Conservation (phyloP, 2,329 filamentous ascomycete genomes). For the Colletotrichum sp. region DNA sequence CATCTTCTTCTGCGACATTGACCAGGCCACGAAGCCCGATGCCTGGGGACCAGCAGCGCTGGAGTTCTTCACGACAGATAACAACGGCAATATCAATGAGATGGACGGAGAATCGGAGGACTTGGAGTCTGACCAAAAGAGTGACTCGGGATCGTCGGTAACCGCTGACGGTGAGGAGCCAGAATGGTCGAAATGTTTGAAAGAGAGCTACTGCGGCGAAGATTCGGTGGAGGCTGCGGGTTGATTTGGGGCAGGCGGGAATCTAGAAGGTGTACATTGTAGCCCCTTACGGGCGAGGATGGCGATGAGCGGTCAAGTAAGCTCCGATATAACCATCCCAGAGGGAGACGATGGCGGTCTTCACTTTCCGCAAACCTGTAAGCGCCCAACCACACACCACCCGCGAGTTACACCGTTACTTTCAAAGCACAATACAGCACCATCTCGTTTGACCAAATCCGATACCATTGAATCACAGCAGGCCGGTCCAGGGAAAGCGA, state of each 20-base stretch:
- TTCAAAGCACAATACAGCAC: too few relatives aligned
- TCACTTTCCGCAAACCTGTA: too few relatives aligned
- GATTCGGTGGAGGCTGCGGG: not conserved
- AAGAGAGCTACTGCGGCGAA: not conserved
- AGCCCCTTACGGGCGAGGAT: too few relatives aligned
- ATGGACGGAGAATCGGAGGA: not conserved
- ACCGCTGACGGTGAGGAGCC: not conserved
- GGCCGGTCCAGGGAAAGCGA: too few relatives aligned
- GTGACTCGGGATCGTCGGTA: not conserved
- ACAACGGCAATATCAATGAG: not conserved
- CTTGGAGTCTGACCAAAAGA: not conserved
- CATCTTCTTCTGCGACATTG: not conserved
- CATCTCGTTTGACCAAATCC: too few relatives aligned
- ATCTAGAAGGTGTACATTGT: rapidly evolving
- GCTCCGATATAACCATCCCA: too few relatives aligned
- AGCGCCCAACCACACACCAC: too few relatives aligned
- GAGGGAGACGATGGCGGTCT: too few relatives aligned
- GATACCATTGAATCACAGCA: too few relatives aligned
- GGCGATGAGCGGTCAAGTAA: rapidly evolving
- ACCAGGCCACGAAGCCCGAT: not conserved
- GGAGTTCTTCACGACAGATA: not conserved
- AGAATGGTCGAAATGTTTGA: not conserved
- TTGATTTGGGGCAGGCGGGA: not conserved
- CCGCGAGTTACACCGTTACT: too few relatives aligned
- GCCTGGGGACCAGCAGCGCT: not conserved